A percentile compares a stretch with the other conserved stretches of the same genome.
Evolutionary conservation across 2,329 filamentous ascomycete genomes (phyloP).

Genomic region (Venturia asperata): DNA sequence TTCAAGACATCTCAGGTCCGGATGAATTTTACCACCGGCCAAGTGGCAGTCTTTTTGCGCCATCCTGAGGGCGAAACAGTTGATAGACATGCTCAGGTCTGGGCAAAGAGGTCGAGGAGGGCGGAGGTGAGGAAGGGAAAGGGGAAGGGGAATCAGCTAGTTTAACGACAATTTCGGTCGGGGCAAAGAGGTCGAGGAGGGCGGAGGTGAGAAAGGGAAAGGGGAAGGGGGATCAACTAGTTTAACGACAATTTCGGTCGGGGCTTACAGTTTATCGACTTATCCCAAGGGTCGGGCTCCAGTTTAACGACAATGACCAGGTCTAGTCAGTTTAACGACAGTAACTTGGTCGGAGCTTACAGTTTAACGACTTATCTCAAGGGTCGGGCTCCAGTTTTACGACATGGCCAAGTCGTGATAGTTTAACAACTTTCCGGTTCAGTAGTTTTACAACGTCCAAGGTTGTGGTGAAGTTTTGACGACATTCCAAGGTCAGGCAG

Average conservation of each 20-base stretch:
- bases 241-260: slow-evolving; percentile 4
- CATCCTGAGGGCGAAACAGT: no score
- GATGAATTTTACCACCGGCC: neutral
- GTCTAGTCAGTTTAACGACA: no score
- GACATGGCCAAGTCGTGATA: no score
- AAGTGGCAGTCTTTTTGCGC: no score
- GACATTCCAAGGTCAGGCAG: slow-evolving; percentile 3
- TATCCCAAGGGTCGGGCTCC: slow-evolving; percentile 2
- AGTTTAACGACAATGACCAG: neutral
- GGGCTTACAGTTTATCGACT: neutral
- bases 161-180: neutral
- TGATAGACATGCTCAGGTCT: no score
- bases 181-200: no score
- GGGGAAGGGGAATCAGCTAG: neutral
- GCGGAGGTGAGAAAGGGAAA: no score
- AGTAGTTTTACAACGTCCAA: neutral
- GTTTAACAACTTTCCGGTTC: no score
- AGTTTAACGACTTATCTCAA: neutral
- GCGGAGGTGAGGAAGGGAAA: no score
- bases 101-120: no score
- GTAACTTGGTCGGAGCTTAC: neutral
- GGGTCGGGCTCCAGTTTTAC: neutral
- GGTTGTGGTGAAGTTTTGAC: slow-evolving; percentile 2
- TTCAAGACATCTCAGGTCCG: slow-evolving; percentile 2
- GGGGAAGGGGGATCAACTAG: neutral